Evolutionary conservation across 2,329 filamentous ascomycete species (phyloP).

Genomic region (Epichloe festucae): DNA sequence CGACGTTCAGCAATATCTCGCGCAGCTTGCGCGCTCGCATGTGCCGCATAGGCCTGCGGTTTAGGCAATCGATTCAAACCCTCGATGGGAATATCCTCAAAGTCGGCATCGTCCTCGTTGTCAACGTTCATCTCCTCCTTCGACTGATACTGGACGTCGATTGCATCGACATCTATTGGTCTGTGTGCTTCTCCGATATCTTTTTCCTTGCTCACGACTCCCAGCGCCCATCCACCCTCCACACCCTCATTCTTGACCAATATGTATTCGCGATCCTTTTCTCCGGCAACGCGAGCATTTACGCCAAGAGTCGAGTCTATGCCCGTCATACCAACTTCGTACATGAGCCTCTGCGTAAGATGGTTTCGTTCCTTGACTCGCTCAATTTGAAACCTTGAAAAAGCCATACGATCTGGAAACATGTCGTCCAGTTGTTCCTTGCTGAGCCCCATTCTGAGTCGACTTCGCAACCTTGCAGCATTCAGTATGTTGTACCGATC

Average conservation of each 20-base stretch:
- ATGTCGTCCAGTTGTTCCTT: slow-evolving; percentile 93
- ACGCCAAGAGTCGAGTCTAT: slow-evolving; percentile 57
- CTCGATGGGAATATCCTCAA: slow-evolving; percentile 87
- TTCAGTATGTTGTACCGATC: slow-evolving; percentile 98
- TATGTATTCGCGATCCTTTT: slow-evolving; percentile 87
- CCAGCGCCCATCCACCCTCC: slow-evolving; percentile 90
- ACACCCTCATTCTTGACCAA: slow-evolving; percentile 90
- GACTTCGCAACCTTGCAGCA: slow-evolving; percentile 74
- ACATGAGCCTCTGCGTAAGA: slow-evolving; percentile 88
- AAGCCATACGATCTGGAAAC: slow-evolving; percentile 97
- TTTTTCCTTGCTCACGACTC: slow-evolving; percentile 79
- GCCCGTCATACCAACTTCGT: slow-evolving; percentile 78
- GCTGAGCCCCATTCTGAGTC: slow-evolving; percentile 87
- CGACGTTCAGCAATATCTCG: slow-evolving; percentile 14
- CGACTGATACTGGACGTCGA: slow-evolving; percentile 42
- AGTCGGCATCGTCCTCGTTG: slow-evolving; percentile 63
- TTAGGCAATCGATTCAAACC: slow-evolving; percentile 77
- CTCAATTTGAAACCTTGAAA: slow-evolving; percentile 93
- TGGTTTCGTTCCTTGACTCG: slow-evolving; percentile 86
- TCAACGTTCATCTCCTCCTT: slow-evolving; percentile 51
- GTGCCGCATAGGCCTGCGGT: slow-evolving; percentile 9
- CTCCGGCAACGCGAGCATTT: slow-evolving; percentile 60
- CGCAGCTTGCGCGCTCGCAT: slow-evolving; percentile 13
- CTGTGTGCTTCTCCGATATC: slow-evolving; percentile 68
- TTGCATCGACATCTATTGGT: slow-evolving; percentile 80